Evolutionary conservation across 495 filamentous ascomycete genomes (phyloP).

Genomic region (Halenospora varia): DNA sequence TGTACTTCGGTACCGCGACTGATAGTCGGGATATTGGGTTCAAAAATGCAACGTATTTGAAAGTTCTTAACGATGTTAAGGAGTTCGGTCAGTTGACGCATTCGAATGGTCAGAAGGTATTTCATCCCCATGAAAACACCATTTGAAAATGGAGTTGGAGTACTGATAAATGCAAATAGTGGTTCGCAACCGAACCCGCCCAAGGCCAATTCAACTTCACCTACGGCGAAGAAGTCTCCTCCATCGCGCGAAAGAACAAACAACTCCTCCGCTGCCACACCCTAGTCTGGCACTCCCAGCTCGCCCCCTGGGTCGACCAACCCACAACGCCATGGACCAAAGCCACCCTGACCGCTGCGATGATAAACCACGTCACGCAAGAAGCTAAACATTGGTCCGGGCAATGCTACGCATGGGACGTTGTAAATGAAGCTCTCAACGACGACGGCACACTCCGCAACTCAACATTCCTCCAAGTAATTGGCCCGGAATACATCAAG

Average conservation of each 20-base stretch:
- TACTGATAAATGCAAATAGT: conserved; percentile 27
- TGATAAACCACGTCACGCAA: conserved; percentile 48
- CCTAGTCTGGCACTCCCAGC: conserved; percentile 58
- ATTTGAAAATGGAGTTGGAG: neutral
- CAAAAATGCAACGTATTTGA: conserved; percentile 28
- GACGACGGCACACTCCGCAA: conserved; percentile 60
- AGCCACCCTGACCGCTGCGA: conserved; percentile 43
- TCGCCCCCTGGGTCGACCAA: conserved; percentile 47
- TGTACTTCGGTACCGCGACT: conserved; percentile 48
- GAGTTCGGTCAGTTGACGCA: conserved; percentile 52
- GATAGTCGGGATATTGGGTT: conserved; percentile 37
- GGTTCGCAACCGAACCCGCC: conserved; percentile 46
- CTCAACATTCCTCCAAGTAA: conserved; percentile 50
- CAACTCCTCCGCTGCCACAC: conserved; percentile 56
- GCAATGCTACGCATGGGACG: conserved; percentile 50
- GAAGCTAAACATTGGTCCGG: conserved; percentile 53
- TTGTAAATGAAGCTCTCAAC: conserved; percentile 67
- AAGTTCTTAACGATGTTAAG: conserved; percentile 38
- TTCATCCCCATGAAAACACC: neutral
- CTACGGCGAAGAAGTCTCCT: conserved; percentile 45
- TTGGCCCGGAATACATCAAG: conserved; percentile 53
- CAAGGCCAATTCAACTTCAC: conserved; percentile 44
- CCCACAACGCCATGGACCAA: conserved; percentile 45
- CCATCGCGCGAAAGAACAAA: conserved; percentile 46
- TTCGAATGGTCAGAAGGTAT: conserved; percentile 45